These are phyloP conservation scores for Penicillium ochrochloron DNA, from an alignment of 495 filamentous ascomycete species.

Conservation along the genomic window DNA sequence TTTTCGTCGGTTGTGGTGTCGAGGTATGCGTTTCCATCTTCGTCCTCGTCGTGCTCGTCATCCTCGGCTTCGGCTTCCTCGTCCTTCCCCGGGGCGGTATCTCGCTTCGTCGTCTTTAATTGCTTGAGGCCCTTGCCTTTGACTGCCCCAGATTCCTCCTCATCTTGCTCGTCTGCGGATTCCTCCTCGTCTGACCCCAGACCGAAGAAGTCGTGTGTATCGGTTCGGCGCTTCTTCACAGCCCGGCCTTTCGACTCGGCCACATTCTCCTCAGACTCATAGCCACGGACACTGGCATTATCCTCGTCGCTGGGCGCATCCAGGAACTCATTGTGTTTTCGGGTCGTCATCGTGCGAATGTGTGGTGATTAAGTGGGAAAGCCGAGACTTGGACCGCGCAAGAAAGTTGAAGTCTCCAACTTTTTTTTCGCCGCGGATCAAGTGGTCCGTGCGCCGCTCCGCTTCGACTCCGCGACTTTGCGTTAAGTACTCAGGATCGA, in stretches of 20 bases:
- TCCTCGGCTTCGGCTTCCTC: constrained; percentile 26
- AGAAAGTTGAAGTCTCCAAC: constrained; percentile 22
- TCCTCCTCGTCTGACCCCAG: constrained; percentile 48
- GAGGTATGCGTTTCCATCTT: constrained; percentile 24
- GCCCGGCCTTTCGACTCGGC: constrained; percentile 64
- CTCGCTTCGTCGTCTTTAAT: constrained; percentile 12
- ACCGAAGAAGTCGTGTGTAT: constrained; percentile 45
- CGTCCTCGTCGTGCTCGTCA: constrained; percentile 31
- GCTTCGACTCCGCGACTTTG: background rate
- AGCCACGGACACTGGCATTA: constrained; percentile 60
- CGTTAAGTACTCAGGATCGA: background rate
- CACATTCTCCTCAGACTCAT: constrained; percentile 70
- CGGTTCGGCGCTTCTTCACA: constrained; percentile 66
- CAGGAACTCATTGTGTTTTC: constrained; percentile 76
- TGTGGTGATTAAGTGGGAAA: background rate
- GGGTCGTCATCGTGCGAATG: constrained; percentile 60
- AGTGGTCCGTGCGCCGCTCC: constrained; percentile 32
- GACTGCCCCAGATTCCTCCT: constrained; percentile 10
- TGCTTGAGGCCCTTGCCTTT: constrained; percentile 29
- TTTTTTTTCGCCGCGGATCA: constrained; percentile 32
- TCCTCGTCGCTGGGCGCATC: constrained; percentile 68
- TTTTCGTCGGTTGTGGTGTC: constrained; percentile 16
- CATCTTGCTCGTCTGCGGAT: constrained; percentile 30
- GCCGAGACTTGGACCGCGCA: background rate
- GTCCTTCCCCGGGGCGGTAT: constrained; percentile 9